Evolutionary conservation across 2,329 filamentous ascomycete species (phyloP).

Genomic region (Diaporthe helianthi): DNA sequence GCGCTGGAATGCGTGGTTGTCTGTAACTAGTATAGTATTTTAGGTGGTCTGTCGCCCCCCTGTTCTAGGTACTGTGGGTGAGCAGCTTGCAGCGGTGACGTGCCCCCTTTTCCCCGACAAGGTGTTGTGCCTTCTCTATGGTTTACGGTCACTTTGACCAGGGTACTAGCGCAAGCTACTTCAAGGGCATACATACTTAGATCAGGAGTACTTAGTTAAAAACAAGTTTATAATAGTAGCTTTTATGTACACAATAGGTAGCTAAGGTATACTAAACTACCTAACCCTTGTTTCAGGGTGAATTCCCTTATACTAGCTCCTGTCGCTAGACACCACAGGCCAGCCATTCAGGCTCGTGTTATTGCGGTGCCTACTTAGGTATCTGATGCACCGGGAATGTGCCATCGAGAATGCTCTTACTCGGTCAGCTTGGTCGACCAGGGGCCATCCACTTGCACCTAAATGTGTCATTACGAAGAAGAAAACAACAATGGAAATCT

Average conservation of each 20-base stretch:
- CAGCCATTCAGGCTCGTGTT: not conserved
- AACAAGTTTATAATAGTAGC: too few species aligned
- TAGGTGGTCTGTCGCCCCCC: conserved; percentile 15
- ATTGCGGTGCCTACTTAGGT: conserved; percentile 3
- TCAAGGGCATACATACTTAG: too few species aligned
- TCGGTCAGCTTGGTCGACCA: not conserved
- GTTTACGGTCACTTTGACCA: too few species aligned
- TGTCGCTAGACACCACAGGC: not conserved
- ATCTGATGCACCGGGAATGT: not conserved
- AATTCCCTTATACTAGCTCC: too few species aligned
- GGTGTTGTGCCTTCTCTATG: too few species aligned
- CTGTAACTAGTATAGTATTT: not conserved
- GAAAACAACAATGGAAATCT: not conserved
- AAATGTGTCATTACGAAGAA: not conserved
- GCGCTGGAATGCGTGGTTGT: not conserved
- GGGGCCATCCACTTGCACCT: not conserved
- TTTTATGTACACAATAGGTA: too few species aligned
- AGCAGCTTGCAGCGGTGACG: conserved; percentile 20
- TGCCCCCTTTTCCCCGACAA: not conserved
- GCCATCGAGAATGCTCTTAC: conserved; percentile 5
- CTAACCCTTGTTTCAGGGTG: too few species aligned
- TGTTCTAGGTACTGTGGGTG: too few species aligned
- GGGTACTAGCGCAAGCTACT: too few species aligned
- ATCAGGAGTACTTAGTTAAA: too few species aligned
- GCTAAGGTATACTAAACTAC: too few species aligned